Conservation (phyloP, 139 green algal genomes). For the Bryopsis sp. region DNA sequence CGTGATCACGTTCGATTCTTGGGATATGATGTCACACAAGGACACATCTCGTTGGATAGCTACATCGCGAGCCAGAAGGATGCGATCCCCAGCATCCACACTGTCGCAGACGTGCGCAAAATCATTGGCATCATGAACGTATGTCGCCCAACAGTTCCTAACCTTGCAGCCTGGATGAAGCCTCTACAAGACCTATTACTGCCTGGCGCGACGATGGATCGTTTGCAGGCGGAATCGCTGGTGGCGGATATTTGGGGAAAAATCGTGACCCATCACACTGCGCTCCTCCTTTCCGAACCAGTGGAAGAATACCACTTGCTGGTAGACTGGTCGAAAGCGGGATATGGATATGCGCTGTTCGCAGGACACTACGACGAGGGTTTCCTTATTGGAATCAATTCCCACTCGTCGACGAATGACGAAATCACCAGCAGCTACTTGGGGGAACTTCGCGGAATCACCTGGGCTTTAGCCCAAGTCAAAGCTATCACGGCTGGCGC, state of each 20-base stretch:
- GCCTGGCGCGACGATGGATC: too few species aligned
- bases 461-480: not conserved
- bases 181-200: too few species aligned
- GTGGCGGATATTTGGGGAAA: too few species aligned
- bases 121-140: slow-evolving; percentile 9
- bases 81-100: not conserved
- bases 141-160: not conserved
- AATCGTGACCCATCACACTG: too few species aligned
- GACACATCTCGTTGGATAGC: not conserved
- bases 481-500: slow-evolving; percentile 1
- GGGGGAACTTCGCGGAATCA: slow-evolving; percentile 5
- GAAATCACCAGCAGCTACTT: not conserved
- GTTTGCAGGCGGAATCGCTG: too few species aligned
- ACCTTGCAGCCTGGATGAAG: not conserved
- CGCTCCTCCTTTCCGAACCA: too few species aligned
- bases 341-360: slow-evolving; percentile 7
- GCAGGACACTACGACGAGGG: not conserved
- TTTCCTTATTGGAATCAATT: not conserved
- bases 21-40: slow-evolving; percentile 3
- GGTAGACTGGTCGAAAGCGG: slow-evolving; percentile 6
- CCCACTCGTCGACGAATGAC: not conserved
- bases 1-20: not conserved
- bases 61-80: not conserved
- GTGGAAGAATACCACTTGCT: too few species aligned
- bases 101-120: not conserved